Percentiles rank a stretch among this genome's conserved stretches.
Evolutionary conservation across 768 basidiomycete genomes (phyloP).

Genomic region (Tylopilus subfusipes): DNA sequence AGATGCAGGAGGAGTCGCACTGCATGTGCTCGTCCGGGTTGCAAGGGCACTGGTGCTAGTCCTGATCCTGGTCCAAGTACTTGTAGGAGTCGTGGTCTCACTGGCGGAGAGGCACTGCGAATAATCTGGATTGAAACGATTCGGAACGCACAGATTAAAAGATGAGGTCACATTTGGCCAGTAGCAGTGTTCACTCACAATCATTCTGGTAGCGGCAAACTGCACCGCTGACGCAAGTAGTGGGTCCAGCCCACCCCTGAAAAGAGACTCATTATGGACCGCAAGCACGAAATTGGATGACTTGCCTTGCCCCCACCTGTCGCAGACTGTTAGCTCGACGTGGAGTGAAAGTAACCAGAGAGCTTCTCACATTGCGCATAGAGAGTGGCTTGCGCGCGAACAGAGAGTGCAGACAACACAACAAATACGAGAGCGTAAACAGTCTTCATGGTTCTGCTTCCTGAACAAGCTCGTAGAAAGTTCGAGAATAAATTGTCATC

Average conservation of each 20-base stretch:
- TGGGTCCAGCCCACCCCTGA: conserved; percentile 8
- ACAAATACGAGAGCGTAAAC: conserved; percentile 1
- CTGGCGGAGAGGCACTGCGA: conserved; percentile 7
- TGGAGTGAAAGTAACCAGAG: not conserved
- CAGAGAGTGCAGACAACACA: not conserved
- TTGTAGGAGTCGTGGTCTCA: not conserved
- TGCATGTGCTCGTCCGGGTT: not conserved
- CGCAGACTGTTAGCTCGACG: not conserved
- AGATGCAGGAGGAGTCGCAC: not conserved
- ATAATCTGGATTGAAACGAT: not conserved
- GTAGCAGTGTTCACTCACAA: not conserved
- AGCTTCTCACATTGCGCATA: conserved; percentile 11
- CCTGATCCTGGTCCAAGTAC: too few species aligned
- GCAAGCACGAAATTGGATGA: not conserved
- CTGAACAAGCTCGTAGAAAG: not conserved
- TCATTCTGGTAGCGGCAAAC: conserved; percentile 2
- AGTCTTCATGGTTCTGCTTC: conserved; percentile 1
- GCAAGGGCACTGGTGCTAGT: not conserved
- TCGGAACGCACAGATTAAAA: not conserved
- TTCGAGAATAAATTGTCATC: not conserved
- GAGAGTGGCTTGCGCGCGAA: conserved; percentile 6
- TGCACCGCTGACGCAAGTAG: conserved; percentile 7
- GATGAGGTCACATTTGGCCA: not conserved
- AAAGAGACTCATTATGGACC: not conserved
- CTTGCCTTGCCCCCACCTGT: conserved; percentile 11